Percentiles rank a stretch among this genome's conserved stretches.
phyloP scores from a whole-genome alignment of 306 rosid genomes.

The Cucurbita pepo region DNA sequence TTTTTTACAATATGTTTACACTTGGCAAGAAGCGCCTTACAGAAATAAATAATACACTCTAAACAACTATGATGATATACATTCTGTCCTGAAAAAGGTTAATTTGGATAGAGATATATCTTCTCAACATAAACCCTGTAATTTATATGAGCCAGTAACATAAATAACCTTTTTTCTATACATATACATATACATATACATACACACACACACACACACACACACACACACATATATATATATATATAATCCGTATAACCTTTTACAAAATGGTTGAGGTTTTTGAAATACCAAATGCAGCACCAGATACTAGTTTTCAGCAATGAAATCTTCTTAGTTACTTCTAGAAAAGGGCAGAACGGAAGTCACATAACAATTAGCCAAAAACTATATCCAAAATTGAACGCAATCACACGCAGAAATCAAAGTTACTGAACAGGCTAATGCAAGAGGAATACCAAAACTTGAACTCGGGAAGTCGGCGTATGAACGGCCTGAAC shows the following conservation, averaged over 20 bases:
- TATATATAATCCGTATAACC: neutral
- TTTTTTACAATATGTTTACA: neutral
- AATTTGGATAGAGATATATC: neutral
- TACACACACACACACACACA: too few relatives aligned
- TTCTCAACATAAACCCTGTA: too few relatives aligned
- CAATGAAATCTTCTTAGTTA: neutral
- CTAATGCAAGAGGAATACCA: conserved; percentile 26
- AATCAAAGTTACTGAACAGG: neutral
- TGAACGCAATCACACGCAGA: neutral
- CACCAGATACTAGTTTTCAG: neutral
- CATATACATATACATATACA: neutral
- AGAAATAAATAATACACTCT: neutral
- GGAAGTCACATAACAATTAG: neutral
- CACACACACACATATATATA: too few relatives aligned
- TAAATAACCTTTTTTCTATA: too few relatives aligned
- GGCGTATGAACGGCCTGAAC: conserved; percentile 57
- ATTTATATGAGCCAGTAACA: too few relatives aligned
- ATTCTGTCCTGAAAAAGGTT: neutral
- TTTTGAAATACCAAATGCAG: neutral
- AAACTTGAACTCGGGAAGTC: conserved; percentile 68
- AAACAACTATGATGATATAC: neutral
- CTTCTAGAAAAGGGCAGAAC: neutral
- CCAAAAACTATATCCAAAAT: neutral
- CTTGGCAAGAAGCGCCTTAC: neutral
- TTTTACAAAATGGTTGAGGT: neutral